Evolutionary conservation across 2,329 filamentous ascomycete species (phyloP).

Genomic region (Phyllosticta paracitricarpa): DNA sequence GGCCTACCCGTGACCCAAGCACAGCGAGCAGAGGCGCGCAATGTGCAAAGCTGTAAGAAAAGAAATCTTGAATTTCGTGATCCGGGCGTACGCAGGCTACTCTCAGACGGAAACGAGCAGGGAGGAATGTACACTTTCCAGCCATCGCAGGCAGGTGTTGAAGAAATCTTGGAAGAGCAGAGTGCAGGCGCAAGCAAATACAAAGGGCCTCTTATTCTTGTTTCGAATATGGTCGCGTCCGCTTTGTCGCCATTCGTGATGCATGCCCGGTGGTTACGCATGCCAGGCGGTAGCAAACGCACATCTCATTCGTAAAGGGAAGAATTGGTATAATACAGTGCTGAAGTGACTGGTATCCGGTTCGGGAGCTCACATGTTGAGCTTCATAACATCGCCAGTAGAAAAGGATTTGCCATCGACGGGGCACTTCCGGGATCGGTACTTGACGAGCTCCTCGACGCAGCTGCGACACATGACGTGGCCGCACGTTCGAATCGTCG

Average conservation of each 20-base stretch:
- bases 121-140: neutral
- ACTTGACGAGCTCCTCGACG: conserved; percentile 78
- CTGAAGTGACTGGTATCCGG: neutral
- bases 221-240: neutral
- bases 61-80: neutral
- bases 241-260: neutral
- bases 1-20: neutral
- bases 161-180: neutral
- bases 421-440: conserved; percentile 89
- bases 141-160: neutral
- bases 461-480: conserved; percentile 90
- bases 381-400: conserved; percentile 72
- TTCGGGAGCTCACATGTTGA: conserved; percentile 19
- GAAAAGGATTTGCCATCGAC: conserved; percentile 90
- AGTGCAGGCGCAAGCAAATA: neutral
- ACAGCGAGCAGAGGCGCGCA: neutral
- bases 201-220: neutral
- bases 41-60: neutral
- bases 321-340: conserved; percentile 8
- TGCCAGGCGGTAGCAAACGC: neutral
- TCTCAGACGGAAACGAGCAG: neutral
- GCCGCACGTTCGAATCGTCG: conserved; percentile 83
- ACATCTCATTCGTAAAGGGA: neutral
- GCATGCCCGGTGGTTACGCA: neutral
- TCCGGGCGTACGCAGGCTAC: neutral